Evolutionary conservation across 768 basidiomycete species (phyloP).

Genomic region (Butyriboletus loyo): DNA sequence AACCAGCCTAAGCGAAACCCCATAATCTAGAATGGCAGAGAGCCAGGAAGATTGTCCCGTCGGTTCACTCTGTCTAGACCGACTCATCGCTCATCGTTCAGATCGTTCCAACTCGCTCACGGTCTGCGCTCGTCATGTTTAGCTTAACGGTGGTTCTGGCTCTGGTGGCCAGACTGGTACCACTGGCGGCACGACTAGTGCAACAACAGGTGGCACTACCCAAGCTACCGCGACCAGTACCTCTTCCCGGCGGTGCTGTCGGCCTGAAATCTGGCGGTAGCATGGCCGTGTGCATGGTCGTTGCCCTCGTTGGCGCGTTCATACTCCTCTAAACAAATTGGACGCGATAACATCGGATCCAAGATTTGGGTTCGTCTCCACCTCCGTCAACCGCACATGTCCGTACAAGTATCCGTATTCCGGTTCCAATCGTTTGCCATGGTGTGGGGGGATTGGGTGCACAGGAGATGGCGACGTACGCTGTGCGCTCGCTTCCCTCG

Average conservation of each 20-base stretch:
- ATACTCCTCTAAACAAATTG: slow-evolving; percentile 6
- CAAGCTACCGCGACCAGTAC: background rate
- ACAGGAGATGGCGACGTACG: too few relatives aligned
- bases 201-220: background rate
- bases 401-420: too few relatives aligned
- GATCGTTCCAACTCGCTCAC: background rate
- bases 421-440: too few relatives aligned
- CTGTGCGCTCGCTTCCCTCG: too few relatives aligned
- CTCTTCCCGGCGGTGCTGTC: slow-evolving; percentile 1
- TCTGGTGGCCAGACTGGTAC: background rate
- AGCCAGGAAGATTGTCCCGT: background rate
- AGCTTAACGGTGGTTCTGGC: slow-evolving; percentile 13
- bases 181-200: background rate
- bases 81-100: too few relatives aligned
- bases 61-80: background rate
- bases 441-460: too few relatives aligned
- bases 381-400: background rate
- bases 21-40: too few relatives aligned
- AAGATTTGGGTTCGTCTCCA: background rate
- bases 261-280: slow-evolving; percentile 3
- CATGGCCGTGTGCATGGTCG: background rate
- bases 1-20: too few relatives aligned
- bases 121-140: background rate
- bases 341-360: too few relatives aligned
- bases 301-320: slow-evolving; percentile 10